Evolutionary conservation across 2,329 filamentous ascomycete species (phyloP).

Genomic region (Pestalotiopsis fici): DNA sequence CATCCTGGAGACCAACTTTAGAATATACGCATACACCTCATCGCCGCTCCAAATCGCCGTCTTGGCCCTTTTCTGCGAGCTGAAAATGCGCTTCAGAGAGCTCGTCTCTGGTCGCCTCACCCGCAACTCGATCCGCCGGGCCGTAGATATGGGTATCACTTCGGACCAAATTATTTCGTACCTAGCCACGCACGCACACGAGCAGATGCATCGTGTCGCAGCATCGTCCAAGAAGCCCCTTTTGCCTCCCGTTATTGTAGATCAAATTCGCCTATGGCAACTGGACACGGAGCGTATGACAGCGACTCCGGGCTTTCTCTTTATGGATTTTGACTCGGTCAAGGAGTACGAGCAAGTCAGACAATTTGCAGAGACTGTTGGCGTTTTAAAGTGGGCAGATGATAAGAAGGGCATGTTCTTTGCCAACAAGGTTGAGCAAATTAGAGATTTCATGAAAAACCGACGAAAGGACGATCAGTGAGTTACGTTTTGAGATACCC

Average conservation of each 20-base stretch:
- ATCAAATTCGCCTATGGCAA: conserved; percentile 97
- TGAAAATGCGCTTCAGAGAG: conserved; percentile 90
- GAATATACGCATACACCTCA: conserved; percentile 93
- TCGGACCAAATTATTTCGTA: conserved; percentile 95
- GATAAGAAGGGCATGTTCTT: conserved; percentile 85
- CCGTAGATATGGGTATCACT: conserved; percentile 89
- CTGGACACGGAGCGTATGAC: conserved; percentile 95
- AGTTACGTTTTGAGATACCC: neutral
- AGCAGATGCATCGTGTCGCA: conserved; percentile 79
- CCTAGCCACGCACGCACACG: conserved; percentile 88
- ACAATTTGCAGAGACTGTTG: conserved; percentile 85
- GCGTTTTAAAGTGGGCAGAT: conserved; percentile 85
- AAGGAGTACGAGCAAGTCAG: conserved; percentile 71
- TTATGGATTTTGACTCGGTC: conserved; percentile 79
- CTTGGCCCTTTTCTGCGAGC: conserved; percentile 82
- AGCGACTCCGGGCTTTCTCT: conserved; percentile 79
- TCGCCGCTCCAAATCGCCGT: conserved; percentile 94
- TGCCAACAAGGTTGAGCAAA: conserved; percentile 86
- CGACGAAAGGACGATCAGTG: conserved; percentile 16
- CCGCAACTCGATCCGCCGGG: conserved; percentile 82
- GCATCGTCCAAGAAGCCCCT: conserved; percentile 64
- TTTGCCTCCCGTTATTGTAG: conserved; percentile 91
- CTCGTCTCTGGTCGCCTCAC: conserved; percentile 91
- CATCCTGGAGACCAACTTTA: conserved; percentile 97
- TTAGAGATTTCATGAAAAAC: conserved; percentile 72